Evolutionary conservation across 768 basidiomycete species (phyloP).

Genomic region (Hygrophorus pudorinus): DNA sequence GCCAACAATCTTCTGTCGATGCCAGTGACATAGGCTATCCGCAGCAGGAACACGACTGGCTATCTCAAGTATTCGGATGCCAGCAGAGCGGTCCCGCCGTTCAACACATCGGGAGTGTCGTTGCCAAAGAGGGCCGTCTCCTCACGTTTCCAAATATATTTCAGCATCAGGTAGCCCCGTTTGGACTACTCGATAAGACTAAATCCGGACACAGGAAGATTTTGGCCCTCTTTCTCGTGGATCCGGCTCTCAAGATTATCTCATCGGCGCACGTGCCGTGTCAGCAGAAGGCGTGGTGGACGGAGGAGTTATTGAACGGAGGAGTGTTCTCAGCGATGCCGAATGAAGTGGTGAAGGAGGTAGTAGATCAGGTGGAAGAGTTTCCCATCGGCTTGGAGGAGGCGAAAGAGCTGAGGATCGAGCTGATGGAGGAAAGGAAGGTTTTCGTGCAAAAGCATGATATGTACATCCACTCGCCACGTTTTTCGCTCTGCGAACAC

Average conservation of each 20-base stretch:
- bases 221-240: constrained; percentile 30
- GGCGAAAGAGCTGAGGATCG: constrained; percentile 20
- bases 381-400: constrained; percentile 19
- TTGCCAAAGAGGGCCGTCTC: constrained; percentile 24
- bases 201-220: constrained; percentile 31
- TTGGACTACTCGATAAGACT: constrained; percentile 23
- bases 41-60: constrained; percentile 21
- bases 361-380: constrained; percentile 15
- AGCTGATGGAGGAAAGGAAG: constrained; percentile 24
- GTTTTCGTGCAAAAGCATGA: constrained; percentile 13
- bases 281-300: constrained; percentile 22
- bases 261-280: constrained; percentile 19
- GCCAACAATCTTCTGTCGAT: constrained; percentile 5
- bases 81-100: constrained; percentile 14
- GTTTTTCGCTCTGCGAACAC: constrained; percentile 20
- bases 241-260: constrained; percentile 17
- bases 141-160: constrained; percentile 33
- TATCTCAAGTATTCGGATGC: constrained; percentile 18
- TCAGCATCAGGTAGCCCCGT: constrained; percentile 30
- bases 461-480: constrained; percentile 6
- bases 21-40: constrained; percentile 11
- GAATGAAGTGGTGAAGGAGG: constrained; percentile 16
- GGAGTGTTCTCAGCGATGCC: constrained; percentile 5
- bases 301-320: constrained; percentile 8
- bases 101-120: constrained; percentile 23